A percentile compares a stretch with the other conserved stretches of the same genome.
phyloP scores from a whole-genome alignment of 768 basidiomycete species.

The Neoboletus subvelutipes region DNA sequence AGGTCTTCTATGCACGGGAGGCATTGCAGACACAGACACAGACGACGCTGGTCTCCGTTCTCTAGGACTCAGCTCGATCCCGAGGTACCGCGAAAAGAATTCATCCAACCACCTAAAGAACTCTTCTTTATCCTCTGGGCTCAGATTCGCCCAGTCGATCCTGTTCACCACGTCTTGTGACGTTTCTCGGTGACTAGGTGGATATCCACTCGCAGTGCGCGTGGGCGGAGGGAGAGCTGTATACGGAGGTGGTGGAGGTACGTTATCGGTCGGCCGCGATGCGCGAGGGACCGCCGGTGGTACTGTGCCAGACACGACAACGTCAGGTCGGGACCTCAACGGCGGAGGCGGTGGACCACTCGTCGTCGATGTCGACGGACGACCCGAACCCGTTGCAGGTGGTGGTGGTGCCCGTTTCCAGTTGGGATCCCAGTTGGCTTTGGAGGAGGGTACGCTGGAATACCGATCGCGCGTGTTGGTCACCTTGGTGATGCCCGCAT shows the following conservation, averaged over 20 bases:
- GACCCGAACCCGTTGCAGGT: slow-evolving; percentile 17
- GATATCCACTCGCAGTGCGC: slow-evolving; percentile 28
- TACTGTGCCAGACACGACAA: background rate
- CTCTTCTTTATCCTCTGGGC: slow-evolving; percentile 61
- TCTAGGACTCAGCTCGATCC: slow-evolving; percentile 24
- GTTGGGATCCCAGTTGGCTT: slow-evolving; percentile 61
- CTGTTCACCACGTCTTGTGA: slow-evolving; percentile 7
- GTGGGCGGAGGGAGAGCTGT: slow-evolving; percentile 28
- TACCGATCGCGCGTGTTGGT: slow-evolving; percentile 56
- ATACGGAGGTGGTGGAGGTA: slow-evolving; percentile 13
- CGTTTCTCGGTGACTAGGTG: slow-evolving; percentile 11
- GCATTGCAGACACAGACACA: background rate
- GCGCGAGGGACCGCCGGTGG: slow-evolving; percentile 12
- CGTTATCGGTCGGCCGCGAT: slow-evolving; percentile 14
- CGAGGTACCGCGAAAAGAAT: slow-evolving; percentile 58
- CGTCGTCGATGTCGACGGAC: slow-evolving; percentile 5
- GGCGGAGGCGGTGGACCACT: slow-evolving; percentile 35
- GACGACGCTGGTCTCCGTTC: background rate
- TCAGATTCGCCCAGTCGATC: slow-evolving; percentile 72
- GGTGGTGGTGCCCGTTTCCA: slow-evolving; percentile 50
- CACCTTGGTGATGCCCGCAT: slow-evolving; percentile 50
- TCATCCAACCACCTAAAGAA: slow-evolving; percentile 84
- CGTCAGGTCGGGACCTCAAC: slow-evolving; percentile 26
- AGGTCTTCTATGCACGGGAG: background rate
- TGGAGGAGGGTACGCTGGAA: slow-evolving; percentile 54